Base-by-base conservation (phyloP, 139 green algal genomes). In the Nannochloris sp. region DNA sequence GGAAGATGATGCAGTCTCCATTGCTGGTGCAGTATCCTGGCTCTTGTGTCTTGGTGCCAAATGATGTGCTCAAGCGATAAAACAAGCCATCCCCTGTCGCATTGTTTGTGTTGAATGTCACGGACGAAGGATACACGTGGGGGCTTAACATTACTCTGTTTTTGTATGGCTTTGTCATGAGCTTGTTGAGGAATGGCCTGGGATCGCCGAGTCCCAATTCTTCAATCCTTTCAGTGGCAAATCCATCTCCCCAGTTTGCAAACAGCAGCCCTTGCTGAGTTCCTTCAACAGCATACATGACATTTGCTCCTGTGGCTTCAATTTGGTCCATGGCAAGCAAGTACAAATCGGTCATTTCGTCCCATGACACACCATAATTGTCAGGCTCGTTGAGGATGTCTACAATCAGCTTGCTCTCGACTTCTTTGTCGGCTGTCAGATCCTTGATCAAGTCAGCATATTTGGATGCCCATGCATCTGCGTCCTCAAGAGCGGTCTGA, bases 151-250 rank as follows among this genome's bases (percentile, higher is more conserved):
- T 21, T 19, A 53, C 15, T 53, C 46, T 53, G 11, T 53, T 21
- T 53, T 9, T 53, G 65, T 81, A 81, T 16, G 64, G 64, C 60
- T 78, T 75, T n/a, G 6, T 37, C 27, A 73, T 23, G 14, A 80
- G 55, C 4, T 50, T 31, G 11, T 61, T 23, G 40, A 83, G 81
- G 62, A 83, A 83, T 37, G 66, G 69, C 34, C 60, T 75, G 54
- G 77, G 61, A 59, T 83, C 73, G 11, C 46, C 46, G 23, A 53
- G 46, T 10, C 46, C 46, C n/a, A 53, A 21, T 24, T 53, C 46
- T 53, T 53, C 46, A 53, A 53, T 19, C 46, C 46, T 53, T 36
- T 64, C 50, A 2, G 68, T 75, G 23, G 58, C 37, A 44, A 71
- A 75, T 50, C 68, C 68, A 11, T 75, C 68, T 43, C 68, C 68